These are phyloP conservation scores for Pisolithus orientalis DNA, from an alignment of 768 basidiomycete genomes.

Conservation along the genomic window DNA sequence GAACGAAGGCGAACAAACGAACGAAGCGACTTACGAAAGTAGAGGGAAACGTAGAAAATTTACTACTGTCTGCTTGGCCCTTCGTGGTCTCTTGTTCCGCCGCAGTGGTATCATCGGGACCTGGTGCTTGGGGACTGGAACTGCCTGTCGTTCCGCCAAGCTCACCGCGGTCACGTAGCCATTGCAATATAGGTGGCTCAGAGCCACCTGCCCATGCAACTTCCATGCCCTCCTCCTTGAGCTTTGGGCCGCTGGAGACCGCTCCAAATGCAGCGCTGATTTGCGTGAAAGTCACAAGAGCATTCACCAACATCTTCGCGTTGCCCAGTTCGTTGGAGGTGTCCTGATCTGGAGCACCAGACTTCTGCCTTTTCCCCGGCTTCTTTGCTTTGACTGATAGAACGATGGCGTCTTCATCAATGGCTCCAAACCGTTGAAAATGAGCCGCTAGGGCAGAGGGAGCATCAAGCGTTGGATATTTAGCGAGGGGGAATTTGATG, in stretches of 20 bases:
- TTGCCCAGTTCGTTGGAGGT: constrained; percentile 33
- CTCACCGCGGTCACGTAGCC: constrained; percentile 69
- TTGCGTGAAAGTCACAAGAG: constrained; percentile 70
- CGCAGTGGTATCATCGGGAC: constrained; percentile 12
- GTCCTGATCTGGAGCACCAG: constrained; percentile 10
- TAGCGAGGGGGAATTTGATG: constrained; percentile 58
- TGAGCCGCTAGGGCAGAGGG: constrained; percentile 28
- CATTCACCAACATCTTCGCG: constrained; percentile 51
- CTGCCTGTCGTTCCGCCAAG: constrained; percentile 29
- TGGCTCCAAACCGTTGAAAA: constrained; percentile 54
- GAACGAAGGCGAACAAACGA: constrained; percentile 5
- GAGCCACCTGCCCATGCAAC: constrained; percentile 64
- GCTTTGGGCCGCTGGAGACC: constrained; percentile 52
- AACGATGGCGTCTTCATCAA: constrained; percentile 61
- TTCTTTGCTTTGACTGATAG: constrained; percentile 60
- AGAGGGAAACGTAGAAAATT: constrained; percentile 59
- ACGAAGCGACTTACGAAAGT: constrained; percentile 35
- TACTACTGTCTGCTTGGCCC: constrained; percentile 13
- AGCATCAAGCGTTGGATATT: constrained; percentile 32
- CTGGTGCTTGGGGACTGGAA: constrained; percentile 12
- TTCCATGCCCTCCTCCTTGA: constrained; percentile 57
- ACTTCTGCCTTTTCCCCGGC: constrained; percentile 30
- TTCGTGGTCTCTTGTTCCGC: not conserved
- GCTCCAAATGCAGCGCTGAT: constrained; percentile 74
- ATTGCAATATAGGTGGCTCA: constrained; percentile 66